phyloP scores from a whole-genome alignment of 495 filamentous ascomycete genomes.

The Neurospora pannonica region DNA sequence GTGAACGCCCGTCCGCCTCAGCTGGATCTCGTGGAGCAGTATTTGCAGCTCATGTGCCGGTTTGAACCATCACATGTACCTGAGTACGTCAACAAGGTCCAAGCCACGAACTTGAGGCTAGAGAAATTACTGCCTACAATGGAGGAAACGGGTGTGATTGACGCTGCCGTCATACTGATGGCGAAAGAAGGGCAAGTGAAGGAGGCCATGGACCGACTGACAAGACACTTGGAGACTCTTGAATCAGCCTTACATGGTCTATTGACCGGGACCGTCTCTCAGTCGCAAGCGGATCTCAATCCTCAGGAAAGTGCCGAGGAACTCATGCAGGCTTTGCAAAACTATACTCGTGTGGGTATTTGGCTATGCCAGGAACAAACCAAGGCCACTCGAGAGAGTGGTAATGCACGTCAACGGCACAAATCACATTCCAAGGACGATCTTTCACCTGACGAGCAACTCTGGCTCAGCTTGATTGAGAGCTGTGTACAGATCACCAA shows the following conservation, averaged over 20 bases:
- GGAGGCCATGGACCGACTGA: slow-evolving; percentile 74
- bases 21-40: slow-evolving; percentile 64
- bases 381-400: slow-evolving; percentile 38
- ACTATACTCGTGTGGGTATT: slow-evolving; percentile 81
- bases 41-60: slow-evolving; percentile 81
- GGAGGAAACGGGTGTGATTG: slow-evolving; percentile 80
- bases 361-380: slow-evolving; percentile 94
- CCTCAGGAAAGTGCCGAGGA: slow-evolving; percentile 41
- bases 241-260: slow-evolving; percentile 72
- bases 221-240: slow-evolving; percentile 66
- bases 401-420: slow-evolving; percentile 28
- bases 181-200: slow-evolving; percentile 79
- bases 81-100: slow-evolving; percentile 69
- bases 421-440: slow-evolving; percentile 45
- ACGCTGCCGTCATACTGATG: slow-evolving; percentile 87
- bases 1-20: slow-evolving; percentile 26
- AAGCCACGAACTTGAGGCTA: slow-evolving; percentile 70
- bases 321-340: slow-evolving; percentile 68
- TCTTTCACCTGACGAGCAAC: slow-evolving; percentile 64
- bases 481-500: slow-evolving; percentile 72
- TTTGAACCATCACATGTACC: slow-evolving; percentile 77
- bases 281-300: slow-evolving; percentile 40
- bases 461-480: slow-evolving; percentile 92
- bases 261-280: slow-evolving; percentile 38
- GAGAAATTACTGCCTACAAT: slow-evolving; percentile 77